A percentile compares a stretch with the other conserved stretches of the same genome.
Evolutionary conservation across 169 alveolate genomes (phyloP).

Genomic region (Plasmodium adleri): DNA sequence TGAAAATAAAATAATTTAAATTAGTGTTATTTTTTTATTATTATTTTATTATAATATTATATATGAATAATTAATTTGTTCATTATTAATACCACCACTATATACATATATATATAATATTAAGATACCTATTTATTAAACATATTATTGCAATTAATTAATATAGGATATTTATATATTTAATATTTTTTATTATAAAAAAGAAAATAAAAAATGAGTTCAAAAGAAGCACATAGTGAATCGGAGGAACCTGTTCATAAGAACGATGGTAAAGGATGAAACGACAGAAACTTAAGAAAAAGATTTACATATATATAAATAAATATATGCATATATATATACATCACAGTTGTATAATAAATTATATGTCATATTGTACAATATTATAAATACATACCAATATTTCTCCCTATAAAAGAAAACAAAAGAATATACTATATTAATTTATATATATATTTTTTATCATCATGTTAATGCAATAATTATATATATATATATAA

Average conservation of each 20-base stretch:
- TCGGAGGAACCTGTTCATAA: conserved; percentile 68
- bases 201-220: conserved; percentile 57
- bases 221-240: conserved; percentile 38
- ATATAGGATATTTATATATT: background rate
- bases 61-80: no score
- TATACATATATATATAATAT: no score
- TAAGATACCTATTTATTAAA: no score
- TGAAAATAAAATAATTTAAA: no score
- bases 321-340: background rate
- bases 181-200: background rate
- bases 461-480: background rate
- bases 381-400: no score
- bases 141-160: no score
- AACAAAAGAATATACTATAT: background rate
- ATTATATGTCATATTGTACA: background rate
- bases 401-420: background rate
- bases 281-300: background rate
- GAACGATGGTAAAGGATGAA: conserved; percentile 53
- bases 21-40: no score
- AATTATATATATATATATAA: background rate
- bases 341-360: background rate
- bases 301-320: background rate
- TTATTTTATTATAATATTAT: no score
- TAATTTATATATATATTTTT: background rate
- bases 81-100: no score